A percentile compares a stretch with the other conserved stretches of the same genome.
phyloP scores from a whole-genome alignment of 1,284 basidiomycete genomes.

The Agroathelia rolfsii region DNA sequence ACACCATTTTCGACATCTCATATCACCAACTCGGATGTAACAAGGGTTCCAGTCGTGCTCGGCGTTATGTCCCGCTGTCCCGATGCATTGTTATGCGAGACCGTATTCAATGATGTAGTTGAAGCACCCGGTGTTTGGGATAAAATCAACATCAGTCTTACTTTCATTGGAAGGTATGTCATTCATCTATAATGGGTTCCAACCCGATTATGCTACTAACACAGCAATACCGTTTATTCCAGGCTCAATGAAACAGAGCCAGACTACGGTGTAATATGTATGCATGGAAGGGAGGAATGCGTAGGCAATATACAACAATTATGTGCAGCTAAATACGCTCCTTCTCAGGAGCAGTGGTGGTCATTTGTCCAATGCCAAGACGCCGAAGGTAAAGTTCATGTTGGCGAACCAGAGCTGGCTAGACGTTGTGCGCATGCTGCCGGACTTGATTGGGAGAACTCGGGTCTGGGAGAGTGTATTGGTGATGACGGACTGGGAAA shows the following conservation, averaged over 20 bases:
- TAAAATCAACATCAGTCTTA: conserved; percentile 61
- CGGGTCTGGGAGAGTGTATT: conserved; percentile 48
- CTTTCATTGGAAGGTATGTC: conserved; percentile 70
- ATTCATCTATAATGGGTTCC: too few relatives aligned
- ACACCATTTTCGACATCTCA: conserved; percentile 1
- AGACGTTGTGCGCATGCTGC: conserved; percentile 53
- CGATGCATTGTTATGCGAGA: conserved; percentile 71
- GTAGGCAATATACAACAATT: conserved; percentile 83
- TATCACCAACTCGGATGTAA: too few relatives aligned
- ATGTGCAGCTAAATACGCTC: conserved; percentile 56
- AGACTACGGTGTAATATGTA: conserved; percentile 65
- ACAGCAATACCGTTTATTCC: conserved; percentile 7
- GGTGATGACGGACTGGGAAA: conserved; percentile 48
- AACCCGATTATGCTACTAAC: conserved; percentile 7
- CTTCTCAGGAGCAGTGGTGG: conserved; percentile 52
- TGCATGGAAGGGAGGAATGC: conserved; percentile 73
- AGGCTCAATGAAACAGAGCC: conserved; percentile 58
- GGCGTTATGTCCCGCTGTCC: conserved; percentile 77
- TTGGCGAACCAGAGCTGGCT: conserved; percentile 61
- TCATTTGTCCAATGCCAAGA: conserved; percentile 70
- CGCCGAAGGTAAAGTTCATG: conserved; percentile 48
- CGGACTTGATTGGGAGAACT: conserved; percentile 59
- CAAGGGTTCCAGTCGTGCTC: conserved; percentile 35
- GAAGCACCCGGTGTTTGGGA: conserved; percentile 43
- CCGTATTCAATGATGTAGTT: conserved; percentile 66